Percentiles rank a stretch among this genome's conserved stretches.
Conservation (phyloP, 1,284 basidiomycete species). For the Sporisorium iseilematis-ciliati region DNA sequence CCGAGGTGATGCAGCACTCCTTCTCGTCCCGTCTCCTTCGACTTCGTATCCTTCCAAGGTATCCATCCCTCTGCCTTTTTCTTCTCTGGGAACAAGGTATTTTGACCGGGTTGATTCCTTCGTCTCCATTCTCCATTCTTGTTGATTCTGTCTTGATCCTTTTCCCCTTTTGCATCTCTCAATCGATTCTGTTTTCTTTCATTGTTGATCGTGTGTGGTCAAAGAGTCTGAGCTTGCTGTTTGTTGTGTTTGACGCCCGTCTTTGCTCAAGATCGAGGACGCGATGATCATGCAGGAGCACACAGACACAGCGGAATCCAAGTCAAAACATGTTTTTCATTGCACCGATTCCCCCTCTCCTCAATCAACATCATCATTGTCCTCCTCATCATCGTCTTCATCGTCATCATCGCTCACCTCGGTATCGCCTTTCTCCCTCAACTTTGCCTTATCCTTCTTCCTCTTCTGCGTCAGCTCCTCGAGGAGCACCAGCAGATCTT, state of each 20-base stretch:
- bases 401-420: slow-evolving; percentile 85
- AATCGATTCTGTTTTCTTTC: slow-evolving; percentile 3
- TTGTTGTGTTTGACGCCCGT: too few species aligned
- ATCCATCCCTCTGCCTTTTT: slow-evolving; percentile 12
- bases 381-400: slow-evolving; percentile 72
- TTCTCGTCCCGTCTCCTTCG: not conserved
- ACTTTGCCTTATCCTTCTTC: slow-evolving; percentile 81
- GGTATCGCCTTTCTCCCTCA: slow-evolving; percentile 78
- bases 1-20: not conserved
- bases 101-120: slow-evolving; percentile 1
- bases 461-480: slow-evolving; percentile 91
- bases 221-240: too few species aligned
- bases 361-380: slow-evolving; percentile 13
- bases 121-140: not conserved
- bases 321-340: not conserved
- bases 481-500: slow-evolving; percentile 90
- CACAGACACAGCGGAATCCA: too few species aligned
- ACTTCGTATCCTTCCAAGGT: not conserved
- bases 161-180: not conserved
- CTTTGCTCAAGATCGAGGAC: too few species aligned
- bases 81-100: not conserved
- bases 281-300: too few species aligned
- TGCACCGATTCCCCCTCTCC: not conserved
- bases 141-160: not conserved
- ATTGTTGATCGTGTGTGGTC: not conserved